Evolutionary conservation across 1,284 basidiomycete genomes (phyloP).

Genomic region (Ustilago trichophora): DNA sequence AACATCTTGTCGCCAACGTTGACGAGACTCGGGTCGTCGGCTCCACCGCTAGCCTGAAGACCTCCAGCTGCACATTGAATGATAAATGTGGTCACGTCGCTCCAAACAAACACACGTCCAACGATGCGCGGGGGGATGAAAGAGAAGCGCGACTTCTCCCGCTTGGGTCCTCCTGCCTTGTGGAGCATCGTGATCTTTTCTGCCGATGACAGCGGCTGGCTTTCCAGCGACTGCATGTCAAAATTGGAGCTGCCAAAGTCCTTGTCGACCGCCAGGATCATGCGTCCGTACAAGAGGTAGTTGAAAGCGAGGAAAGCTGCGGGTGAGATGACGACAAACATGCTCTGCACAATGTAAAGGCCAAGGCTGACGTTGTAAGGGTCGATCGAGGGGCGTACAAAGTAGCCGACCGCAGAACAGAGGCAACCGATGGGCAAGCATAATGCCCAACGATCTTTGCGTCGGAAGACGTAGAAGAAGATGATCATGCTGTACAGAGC

Average conservation of each 20-base stretch:
- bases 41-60: constrained; percentile 35
- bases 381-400: constrained; percentile 31
- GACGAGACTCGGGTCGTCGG: constrained; percentile 15
- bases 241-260: constrained; percentile 28
- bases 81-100: constrained; percentile 59
- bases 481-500: constrained; percentile 11
- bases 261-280: constrained; percentile 34
- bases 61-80: constrained; percentile 51
- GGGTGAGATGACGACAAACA: constrained; percentile 54
- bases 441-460: constrained; percentile 46
- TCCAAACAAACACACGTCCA: constrained; percentile 56
- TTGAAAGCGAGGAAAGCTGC: constrained; percentile 56
- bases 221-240: constrained; percentile 20
- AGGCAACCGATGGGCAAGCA: constrained; percentile 51
- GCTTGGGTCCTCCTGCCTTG: constrained; percentile 30
- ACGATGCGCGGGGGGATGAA: constrained; percentile 51
- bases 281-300: constrained; percentile 51
- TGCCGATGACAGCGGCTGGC: constrained; percentile 11
- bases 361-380: constrained; percentile 15
- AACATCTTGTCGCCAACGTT: constrained; percentile 48
- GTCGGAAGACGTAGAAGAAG: constrained; percentile 27
- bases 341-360: constrained; percentile 41
- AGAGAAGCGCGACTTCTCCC: constrained; percentile 34
- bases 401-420: constrained; percentile 35
- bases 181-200: constrained; percentile 30